Evolutionary conservation across 371 early-diverging fungal species (phyloP), one percentile per base, ranked within the genome.

Genomic region (Dinochytrium kinnereticum): DNA sequence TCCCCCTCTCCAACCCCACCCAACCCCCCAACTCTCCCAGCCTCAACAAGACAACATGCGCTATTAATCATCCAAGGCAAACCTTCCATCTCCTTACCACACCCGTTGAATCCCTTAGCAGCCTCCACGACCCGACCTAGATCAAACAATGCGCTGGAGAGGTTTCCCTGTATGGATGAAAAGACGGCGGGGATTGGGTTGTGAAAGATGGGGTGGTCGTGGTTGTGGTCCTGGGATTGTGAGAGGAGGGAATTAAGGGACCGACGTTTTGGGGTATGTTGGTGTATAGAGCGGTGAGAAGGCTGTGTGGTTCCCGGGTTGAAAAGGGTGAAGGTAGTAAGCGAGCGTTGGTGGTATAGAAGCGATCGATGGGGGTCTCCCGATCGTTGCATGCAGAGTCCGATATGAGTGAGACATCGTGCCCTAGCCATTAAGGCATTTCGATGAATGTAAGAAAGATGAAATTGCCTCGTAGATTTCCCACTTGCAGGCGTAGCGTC

Each of bases 371-470:
- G 38, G 15, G 24, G 10, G 34, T 57, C 57, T 34, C 64, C 64
- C 38, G 2, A 31, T 17, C 38, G 24, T 28, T 34, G 24, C 36
- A 61, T 36, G 38, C 64, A 61, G 10, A 61, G 33, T 33, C 64
- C 64, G 2, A 61, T 31, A 34, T 61, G 64, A 2, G 33, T 61
- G 15, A 61, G 34, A 17, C 21, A 30, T 10, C 64, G 15, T 17
- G 36, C 33, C 38, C 34, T 31, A 5, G 36, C 38, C 64, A 33
- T 17, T 24, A 61, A 28, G 7, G 21, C 3, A 15, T 31, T 7
- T 24, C 38, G 33, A 38, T 61, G 64, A 13, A 61, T 36, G 64
- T 61, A 61, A 3, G 64, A 61, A 7, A 61, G 34, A 13, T 38
- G 64, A 5, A 21, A 33, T 7, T 28, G 30, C 7, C 30, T 10